Conservation (phyloP, 179 eudicot genomes). For the Patellifolia procumbens region DNA sequence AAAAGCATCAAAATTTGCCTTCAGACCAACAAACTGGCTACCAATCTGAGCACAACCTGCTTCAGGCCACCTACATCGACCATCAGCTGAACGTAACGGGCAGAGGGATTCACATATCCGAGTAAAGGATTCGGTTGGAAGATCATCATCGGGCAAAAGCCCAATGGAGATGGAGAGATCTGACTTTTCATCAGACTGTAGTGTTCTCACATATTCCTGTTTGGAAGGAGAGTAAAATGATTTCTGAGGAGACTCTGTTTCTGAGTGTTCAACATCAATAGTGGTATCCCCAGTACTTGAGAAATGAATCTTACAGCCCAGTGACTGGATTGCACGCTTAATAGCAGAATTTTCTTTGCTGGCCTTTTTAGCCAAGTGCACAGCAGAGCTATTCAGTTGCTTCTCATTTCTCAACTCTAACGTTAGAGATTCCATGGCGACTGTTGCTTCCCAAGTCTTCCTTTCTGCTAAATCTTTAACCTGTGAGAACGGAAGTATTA, state of each 20-base stretch:
- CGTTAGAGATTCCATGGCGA: conserved; percentile 57
- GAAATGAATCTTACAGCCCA: conserved; percentile 86
- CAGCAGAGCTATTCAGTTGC: conserved; percentile 61
- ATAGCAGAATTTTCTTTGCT: conserved; percentile 76
- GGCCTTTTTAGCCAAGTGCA: conserved; percentile 59
- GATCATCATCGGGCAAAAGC: conserved; percentile 50
- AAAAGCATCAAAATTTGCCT: conserved; percentile 94
- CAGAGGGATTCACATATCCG: conserved; percentile 80
- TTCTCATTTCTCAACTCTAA: conserved; percentile 72
- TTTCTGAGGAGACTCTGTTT: conserved; percentile 45
- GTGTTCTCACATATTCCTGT: conserved; percentile 41
- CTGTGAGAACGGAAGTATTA: conserved; percentile 47
- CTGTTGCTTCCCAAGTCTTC: conserved; percentile 57
- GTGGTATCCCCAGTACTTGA: conserved; percentile 69
- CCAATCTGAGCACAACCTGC: conserved; percentile 91
- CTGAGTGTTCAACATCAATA: conserved; percentile 59
- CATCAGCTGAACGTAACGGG: conserved; percentile 71
- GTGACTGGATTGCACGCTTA: conserved; percentile 84
- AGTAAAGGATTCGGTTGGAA: conserved; percentile 46
- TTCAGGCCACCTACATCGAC: conserved; percentile 89
- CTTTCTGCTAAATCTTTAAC: conserved; percentile 77
- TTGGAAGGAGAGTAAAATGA: conserved; percentile 37
- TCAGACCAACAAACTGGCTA: conserved; percentile 87
- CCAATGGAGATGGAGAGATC: conserved; percentile 64
- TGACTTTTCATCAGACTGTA: conserved; percentile 53